A percentile compares a stretch with the other conserved stretches of the same genome.
These are phyloP conservation scores for Primulina huaijiensis DNA, from an alignment of 257 asterid species.

Conservation along the genomic window DNA sequence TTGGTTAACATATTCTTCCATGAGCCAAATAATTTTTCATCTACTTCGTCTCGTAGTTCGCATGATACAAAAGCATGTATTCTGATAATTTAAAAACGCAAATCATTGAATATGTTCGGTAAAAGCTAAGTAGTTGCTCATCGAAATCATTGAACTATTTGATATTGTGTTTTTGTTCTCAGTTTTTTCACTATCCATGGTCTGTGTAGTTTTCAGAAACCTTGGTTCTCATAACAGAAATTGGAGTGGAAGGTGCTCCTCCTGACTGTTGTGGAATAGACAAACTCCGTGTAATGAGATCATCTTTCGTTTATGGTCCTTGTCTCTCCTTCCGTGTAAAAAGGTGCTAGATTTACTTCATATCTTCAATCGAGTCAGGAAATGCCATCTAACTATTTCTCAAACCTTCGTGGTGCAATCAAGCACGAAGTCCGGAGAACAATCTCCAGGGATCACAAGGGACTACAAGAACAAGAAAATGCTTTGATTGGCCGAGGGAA, in stretches of 20 bases:
- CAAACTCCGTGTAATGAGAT: slow-evolving; percentile 60
- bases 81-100: too few species aligned
- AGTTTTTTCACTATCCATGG: neutral
- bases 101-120: neutral
- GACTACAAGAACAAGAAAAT: slow-evolving; percentile 42
- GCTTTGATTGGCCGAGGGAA: slow-evolving; percentile 48
- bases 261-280: slow-evolving; percentile 30
- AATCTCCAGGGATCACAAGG: slow-evolving; percentile 39
- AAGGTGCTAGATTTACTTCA: slow-evolving; percentile 27
- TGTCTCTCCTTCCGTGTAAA: slow-evolving; percentile 30
- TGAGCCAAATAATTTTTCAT: neutral
- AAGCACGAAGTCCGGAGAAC: slow-evolving; percentile 50
- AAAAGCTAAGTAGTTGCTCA: neutral
- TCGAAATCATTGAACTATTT: neutral
- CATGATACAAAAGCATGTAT: neutral
- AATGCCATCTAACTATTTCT: slow-evolving; percentile 70
- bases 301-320: slow-evolving; percentile 31
- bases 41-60: neutral
- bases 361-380: slow-evolving; percentile 25
- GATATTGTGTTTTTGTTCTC: neutral
- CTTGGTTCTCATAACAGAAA: slow-evolving; percentile 22
- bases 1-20: neutral
- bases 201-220: slow-evolving; percentile 21
- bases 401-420: slow-evolving; percentile 49
- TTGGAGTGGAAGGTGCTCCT: slow-evolving; percentile 23